Conservation (phyloP, 1,284 basidiomycete species). For the Pseudozyma sp. region DNA sequence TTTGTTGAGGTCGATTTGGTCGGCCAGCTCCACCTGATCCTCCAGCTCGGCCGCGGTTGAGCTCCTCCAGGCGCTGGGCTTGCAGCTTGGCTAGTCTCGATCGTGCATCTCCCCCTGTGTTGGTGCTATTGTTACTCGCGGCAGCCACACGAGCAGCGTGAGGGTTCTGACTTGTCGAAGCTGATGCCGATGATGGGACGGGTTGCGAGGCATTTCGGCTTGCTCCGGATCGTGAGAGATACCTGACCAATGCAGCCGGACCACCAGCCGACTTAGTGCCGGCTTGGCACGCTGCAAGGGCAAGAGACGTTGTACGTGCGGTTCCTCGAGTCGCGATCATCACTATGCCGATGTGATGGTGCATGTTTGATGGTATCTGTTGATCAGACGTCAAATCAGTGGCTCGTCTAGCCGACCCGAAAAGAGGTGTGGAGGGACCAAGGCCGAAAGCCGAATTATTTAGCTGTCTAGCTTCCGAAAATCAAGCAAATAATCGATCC, state of each 20-base stretch:
- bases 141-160: slow-evolving; percentile 18
- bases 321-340: not conserved
- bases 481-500: not conserved
- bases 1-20: slow-evolving; percentile 35
- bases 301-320: not conserved
- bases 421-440: too few species aligned
- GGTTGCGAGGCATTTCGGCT: slow-evolving; percentile 29
- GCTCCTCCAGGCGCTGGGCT: slow-evolving; percentile 37
- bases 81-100: slow-evolving; percentile 31
- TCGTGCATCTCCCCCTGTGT: slow-evolving; percentile 10
- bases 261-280: not conserved
- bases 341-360: not conserved
- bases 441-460: too few species aligned
- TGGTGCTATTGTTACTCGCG: not conserved
- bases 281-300: too few species aligned
- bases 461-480: too few species aligned
- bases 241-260: not conserved
- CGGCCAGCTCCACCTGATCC: not conserved
- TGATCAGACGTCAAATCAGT: too few species aligned
- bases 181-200: not conserved
- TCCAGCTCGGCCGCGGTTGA: slow-evolving; percentile 18
- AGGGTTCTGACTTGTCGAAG: slow-evolving; percentile 9
- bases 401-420: too few species aligned
- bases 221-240: not conserved
- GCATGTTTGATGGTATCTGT: too few species aligned